Conservation (phyloP, 352 stramenopile genomes). For the Globisporangium emineosum region DNA sequence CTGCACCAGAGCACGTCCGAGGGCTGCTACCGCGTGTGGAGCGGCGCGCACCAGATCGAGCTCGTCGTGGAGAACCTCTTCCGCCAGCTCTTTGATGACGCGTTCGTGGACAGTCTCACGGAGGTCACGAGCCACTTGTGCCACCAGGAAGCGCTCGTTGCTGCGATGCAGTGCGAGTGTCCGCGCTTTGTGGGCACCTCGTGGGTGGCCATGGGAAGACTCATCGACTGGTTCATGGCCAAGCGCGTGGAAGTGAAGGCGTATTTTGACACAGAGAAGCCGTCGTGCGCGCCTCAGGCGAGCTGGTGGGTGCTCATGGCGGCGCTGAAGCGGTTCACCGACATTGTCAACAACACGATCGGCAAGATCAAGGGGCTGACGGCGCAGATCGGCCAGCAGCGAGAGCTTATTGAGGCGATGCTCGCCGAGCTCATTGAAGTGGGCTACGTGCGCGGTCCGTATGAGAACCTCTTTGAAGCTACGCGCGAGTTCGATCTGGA, state of each 20-base stretch:
- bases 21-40: slow-evolving; percentile 16
- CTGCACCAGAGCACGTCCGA: slow-evolving; percentile 7
- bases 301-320: slow-evolving; percentile 20
- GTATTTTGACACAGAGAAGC: slow-evolving; percentile 15
- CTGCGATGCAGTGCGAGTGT: slow-evolving; percentile 11
- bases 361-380: slow-evolving; percentile 11
- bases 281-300: slow-evolving; percentile 10
- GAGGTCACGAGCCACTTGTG: slow-evolving; percentile 14
- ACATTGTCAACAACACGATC: slow-evolving; percentile 12
- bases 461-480: slow-evolving; percentile 11
- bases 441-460: slow-evolving; percentile 17
- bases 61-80: slow-evolving; percentile 7
- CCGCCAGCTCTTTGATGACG: slow-evolving; percentile 15
- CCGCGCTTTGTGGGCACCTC: slow-evolving; percentile 16
- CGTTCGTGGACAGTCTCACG: slow-evolving; percentile 8
- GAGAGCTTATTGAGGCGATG: slow-evolving; percentile 9
- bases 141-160: slow-evolving; percentile 10
- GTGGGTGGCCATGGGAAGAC: slow-evolving; percentile 13
- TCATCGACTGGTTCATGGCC: slow-evolving; percentile 17
- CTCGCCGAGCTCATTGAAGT: slow-evolving; percentile 16
- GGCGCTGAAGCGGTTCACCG: slow-evolving; percentile 16
- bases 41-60: slow-evolving; percentile 17
- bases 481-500: slow-evolving; percentile 7
- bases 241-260: slow-evolving; percentile 13
- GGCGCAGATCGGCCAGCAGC: slow-evolving; percentile 12